Percentiles rank a stretch among this genome's conserved stretches.
Conservation (phyloP, 306 rosid species). For the Quercus variabilis region DNA sequence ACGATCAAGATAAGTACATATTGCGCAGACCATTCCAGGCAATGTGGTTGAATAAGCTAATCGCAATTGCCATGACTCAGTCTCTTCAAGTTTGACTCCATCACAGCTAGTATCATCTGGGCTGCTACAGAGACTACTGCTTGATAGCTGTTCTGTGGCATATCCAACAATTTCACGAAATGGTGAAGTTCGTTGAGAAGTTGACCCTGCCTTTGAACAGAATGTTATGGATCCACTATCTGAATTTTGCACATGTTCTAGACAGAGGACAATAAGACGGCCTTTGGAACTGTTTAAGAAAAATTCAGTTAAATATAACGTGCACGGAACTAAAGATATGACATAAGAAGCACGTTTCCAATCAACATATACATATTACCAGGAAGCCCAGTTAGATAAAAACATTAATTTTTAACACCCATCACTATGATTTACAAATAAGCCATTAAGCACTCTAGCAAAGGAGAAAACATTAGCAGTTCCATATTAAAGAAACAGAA, state of each 20-base stretch:
- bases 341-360: not conserved
- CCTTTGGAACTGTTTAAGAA: conserved; percentile 72
- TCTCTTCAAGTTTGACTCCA: conserved; percentile 81
- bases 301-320: conserved; percentile 32
- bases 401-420: not conserved
- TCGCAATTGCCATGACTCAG: conserved; percentile 90
- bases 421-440: not conserved
- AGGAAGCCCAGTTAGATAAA: not conserved
- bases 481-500: conserved; percentile 19
- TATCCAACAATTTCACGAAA: conserved; percentile 69
- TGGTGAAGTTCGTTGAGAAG: conserved; percentile 74
- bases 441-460: conserved; percentile 6
- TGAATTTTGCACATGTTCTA: conserved; percentile 86
- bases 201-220: conserved; percentile 70
- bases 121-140: conserved; percentile 86
- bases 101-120: conserved; percentile 86
- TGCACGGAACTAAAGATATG: not conserved
- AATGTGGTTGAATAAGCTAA: conserved; percentile 47
- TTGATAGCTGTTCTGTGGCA: conserved; percentile 74
- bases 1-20: conserved; percentile 88
- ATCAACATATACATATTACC: not conserved
- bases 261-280: conserved; percentile 81
- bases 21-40: conserved; percentile 79
- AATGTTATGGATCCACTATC: conserved; percentile 88
- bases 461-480: conserved; percentile 9